Percentiles rank a stretch among this genome's conserved stretches.
These are phyloP conservation scores for Blastobotrys terrestris DNA, from an alignment of 805 yeast species.

Conservation along the genomic window DNA sequence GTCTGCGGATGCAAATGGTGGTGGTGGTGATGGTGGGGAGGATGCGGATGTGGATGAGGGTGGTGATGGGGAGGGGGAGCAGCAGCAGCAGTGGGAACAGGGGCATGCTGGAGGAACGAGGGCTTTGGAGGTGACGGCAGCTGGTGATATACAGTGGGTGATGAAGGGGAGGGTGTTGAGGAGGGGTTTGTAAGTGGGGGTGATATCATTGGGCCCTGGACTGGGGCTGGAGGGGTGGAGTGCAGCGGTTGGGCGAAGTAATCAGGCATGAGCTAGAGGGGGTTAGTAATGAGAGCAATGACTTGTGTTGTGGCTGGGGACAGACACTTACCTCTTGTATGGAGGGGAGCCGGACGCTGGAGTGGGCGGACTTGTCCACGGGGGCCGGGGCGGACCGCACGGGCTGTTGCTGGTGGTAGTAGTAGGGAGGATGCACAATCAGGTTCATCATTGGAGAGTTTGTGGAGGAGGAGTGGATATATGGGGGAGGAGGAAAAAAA, in stretches of 20 bases:
- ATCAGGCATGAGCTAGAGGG: slow-evolving; percentile 4
- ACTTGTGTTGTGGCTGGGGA: neutral
- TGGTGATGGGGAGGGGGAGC: neutral
- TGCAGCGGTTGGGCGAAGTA: neutral
- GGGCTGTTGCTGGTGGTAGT: neutral
- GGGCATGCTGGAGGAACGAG: slow-evolving; percentile 5
- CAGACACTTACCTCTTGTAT: slow-evolving; percentile 15
- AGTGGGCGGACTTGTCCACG: neutral
- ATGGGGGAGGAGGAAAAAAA: neutral
- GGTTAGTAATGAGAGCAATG: neutral
- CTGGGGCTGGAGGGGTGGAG: slow-evolving; percentile 3
- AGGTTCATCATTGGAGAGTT: neutral
- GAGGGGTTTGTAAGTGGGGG: neutral
- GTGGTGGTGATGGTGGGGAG: slow-evolving; percentile 1
- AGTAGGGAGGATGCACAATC: neutral
- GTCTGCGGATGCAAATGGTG: slow-evolving; percentile 1
- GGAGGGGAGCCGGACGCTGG: slow-evolving; percentile 14
- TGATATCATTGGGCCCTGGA: neutral
- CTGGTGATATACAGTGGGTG: neutral
- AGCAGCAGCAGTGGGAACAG: neutral
- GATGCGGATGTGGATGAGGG: slow-evolving; percentile 8
- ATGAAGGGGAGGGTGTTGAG: slow-evolving; percentile 2
- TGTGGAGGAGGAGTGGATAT: too few species aligned
- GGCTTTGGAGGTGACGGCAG: slow-evolving; percentile 7
- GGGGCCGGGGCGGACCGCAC: slow-evolving; percentile 3